Conservation (phyloP, 2,329 filamentous ascomycete genomes). For the Calonectria pseudoreteaudii region DNA sequence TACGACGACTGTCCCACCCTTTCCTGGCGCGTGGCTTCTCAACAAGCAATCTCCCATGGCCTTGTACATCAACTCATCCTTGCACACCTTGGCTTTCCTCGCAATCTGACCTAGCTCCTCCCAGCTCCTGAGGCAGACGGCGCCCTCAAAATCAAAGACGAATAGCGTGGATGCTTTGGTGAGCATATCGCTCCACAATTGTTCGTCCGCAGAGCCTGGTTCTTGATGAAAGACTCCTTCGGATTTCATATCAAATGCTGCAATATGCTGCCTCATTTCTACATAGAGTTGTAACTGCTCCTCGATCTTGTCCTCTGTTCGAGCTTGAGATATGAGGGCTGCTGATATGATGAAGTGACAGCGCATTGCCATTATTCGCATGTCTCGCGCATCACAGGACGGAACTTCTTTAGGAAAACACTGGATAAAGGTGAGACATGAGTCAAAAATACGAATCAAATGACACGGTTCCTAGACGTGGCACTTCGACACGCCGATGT, state of each 20-base stretch:
- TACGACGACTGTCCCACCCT: slow-evolving; percentile 55
- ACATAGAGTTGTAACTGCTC: slow-evolving; percentile 71
- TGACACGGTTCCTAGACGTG: slow-evolving; percentile 64
- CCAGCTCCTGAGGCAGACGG: slow-evolving; percentile 75
- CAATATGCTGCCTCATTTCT: slow-evolving; percentile 69
- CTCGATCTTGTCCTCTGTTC: slow-evolving; percentile 62
- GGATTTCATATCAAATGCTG: slow-evolving; percentile 71
- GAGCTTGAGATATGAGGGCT: slow-evolving; percentile 63
- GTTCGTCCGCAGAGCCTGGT: slow-evolving; percentile 54
- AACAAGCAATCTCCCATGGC: slow-evolving; percentile 76
- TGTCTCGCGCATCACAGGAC: slow-evolving; percentile 56
- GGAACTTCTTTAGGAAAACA: slow-evolving; percentile 62
- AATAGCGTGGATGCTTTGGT: slow-evolving; percentile 75
- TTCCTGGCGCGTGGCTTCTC: slow-evolving; percentile 61
- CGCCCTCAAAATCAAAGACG: slow-evolving; percentile 84
- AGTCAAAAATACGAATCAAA: slow-evolving; percentile 67
- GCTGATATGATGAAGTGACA: slow-evolving; percentile 77
- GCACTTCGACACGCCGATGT: slow-evolving; percentile 74
- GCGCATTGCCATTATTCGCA: slow-evolving; percentile 71
- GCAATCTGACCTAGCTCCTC: slow-evolving; percentile 73
- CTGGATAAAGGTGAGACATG: slow-evolving; percentile 64
- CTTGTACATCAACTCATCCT: slow-evolving; percentile 63
- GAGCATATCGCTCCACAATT: slow-evolving; percentile 63
- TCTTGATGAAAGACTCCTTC: slow-evolving; percentile 57
- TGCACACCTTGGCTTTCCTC: slow-evolving; percentile 58